Evolutionary conservation across 2,329 filamentous ascomycete genomes (phyloP).

Genomic region (Aspergillus piperis): DNA sequence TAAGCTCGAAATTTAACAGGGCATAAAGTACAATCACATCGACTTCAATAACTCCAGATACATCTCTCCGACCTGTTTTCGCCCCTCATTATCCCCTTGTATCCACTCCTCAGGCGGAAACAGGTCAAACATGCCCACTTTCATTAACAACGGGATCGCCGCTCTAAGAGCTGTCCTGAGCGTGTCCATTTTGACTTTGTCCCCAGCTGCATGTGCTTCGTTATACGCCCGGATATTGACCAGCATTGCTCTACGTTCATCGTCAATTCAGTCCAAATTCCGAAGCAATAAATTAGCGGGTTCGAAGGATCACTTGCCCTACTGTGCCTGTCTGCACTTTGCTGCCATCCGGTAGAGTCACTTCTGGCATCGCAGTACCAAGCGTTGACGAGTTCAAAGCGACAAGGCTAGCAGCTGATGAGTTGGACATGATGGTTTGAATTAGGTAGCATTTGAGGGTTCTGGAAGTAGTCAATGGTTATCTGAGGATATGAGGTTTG

Average conservation of each 20-base stretch:
- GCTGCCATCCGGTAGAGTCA: conserved; percentile 4
- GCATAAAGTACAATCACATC: background rate
- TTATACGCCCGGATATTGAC: background rate
- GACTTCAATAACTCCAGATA: background rate
- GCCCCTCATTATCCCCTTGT: background rate
- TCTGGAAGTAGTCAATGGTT: background rate
- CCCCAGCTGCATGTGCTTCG: background rate
- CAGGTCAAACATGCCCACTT: background rate
- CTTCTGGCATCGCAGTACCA: background rate
- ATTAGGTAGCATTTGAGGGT: background rate
- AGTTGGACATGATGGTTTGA: background rate
- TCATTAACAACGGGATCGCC: background rate
- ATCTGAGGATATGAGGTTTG: background rate
- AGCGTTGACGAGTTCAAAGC: background rate
- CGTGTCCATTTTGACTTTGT: background rate
- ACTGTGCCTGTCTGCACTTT: conserved; percentile 6
- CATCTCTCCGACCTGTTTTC: background rate
- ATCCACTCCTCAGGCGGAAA: background rate
- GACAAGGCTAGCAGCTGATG: background rate
- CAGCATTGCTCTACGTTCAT: background rate
- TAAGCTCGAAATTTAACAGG: no score
- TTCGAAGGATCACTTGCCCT: background rate
- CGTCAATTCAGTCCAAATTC: no score
- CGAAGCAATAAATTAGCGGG: background rate
- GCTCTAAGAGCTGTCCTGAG: background rate